Percentiles rank a stretch among this genome's conserved stretches.
These are phyloP conservation scores for Tolypocladium tropicale DNA, from an alignment of 2,329 filamentous ascomycete genomes.

Conservation along the genomic window DNA sequence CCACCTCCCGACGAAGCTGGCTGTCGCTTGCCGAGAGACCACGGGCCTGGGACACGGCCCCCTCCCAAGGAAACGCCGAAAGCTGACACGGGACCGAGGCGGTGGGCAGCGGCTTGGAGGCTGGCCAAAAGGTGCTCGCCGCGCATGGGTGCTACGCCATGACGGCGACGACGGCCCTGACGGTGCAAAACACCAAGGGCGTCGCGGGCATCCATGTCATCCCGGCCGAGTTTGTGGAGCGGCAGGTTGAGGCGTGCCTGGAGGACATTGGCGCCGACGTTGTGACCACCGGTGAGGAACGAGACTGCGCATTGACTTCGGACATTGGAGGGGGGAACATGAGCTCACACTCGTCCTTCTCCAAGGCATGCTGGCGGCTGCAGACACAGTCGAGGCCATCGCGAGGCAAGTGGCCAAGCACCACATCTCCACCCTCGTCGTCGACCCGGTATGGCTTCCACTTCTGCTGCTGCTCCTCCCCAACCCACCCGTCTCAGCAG, in stretches of 20 bases:
- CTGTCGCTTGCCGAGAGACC: background rate
- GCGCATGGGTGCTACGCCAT: conserved; percentile 92
- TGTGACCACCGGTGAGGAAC: conserved; percentile 70
- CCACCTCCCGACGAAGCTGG: too few species aligned
- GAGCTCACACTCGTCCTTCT: background rate
- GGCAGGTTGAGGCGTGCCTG: conserved; percentile 77
- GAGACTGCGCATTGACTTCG: background rate
- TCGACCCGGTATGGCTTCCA: conserved; percentile 26
- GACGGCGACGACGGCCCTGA: conserved; percentile 89
- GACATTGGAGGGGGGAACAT: too few species aligned
- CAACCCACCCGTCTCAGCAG: background rate
- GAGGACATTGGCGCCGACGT: conserved; percentile 82
- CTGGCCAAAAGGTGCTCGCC: conserved; percentile 88
- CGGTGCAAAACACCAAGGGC: conserved; percentile 87
- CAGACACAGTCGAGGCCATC: conserved; percentile 26
- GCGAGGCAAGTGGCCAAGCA: conserved; percentile 19
- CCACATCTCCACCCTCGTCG: conserved; percentile 19
- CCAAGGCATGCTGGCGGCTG: conserved; percentile 28
- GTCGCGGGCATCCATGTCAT: conserved; percentile 73
- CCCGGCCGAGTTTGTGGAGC: conserved; percentile 67
- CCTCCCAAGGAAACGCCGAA: background rate
- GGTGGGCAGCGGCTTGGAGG: conserved; percentile 68
- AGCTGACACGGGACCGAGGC: background rate
- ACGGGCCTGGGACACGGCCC: too few species aligned
- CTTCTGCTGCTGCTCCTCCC: too few species aligned